A percentile compares a stretch with the other conserved stretches of the same genome.
Conservation (phyloP, 495 filamentous ascomycete genomes). For the Xylaria acuta region DNA sequence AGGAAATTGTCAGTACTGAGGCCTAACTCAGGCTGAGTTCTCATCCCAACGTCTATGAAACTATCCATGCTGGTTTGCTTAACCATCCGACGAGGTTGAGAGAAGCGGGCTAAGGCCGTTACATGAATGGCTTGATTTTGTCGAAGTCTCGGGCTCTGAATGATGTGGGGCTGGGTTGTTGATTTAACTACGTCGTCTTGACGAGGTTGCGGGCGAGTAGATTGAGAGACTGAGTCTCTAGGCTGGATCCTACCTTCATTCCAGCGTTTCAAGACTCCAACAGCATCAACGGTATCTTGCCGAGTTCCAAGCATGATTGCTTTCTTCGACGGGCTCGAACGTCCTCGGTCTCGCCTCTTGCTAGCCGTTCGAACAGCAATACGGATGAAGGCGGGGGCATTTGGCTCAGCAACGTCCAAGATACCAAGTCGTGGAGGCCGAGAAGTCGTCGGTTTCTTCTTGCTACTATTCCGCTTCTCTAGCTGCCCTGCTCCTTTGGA, state of each 20-base stretch:
- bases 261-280: slow-evolving; percentile 74
- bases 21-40: slow-evolving; percentile 14
- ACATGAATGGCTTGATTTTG: slow-evolving; percentile 24
- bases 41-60: slow-evolving; percentile 38
- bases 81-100: slow-evolving; percentile 33
- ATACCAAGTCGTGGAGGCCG: slow-evolving; percentile 62
- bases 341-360: slow-evolving; percentile 66
- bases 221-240: slow-evolving; percentile 38
- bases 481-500: slow-evolving; percentile 11
- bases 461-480: slow-evolving; percentile 24
- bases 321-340: slow-evolving; percentile 78
- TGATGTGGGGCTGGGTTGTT: slow-evolving; percentile 28
- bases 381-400: slow-evolving; percentile 74
- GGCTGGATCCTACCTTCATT: slow-evolving; percentile 70
- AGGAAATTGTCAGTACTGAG: slow-evolving; percentile 10
- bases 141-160: slow-evolving; percentile 25
- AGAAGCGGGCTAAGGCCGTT: slow-evolving; percentile 28
- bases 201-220: slow-evolving; percentile 42
- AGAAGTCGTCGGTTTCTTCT: slow-evolving; percentile 22
- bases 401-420: slow-evolving; percentile 69
- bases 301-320: slow-evolving; percentile 72
- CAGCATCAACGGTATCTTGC: slow-evolving; percentile 77
- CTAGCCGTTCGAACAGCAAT: slow-evolving; percentile 77
- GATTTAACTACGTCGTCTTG: slow-evolving; percentile 26
- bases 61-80: slow-evolving; percentile 45